Conservation (phyloP, 2,329 filamentous ascomycete genomes). For the Cadophora sp. region DNA sequence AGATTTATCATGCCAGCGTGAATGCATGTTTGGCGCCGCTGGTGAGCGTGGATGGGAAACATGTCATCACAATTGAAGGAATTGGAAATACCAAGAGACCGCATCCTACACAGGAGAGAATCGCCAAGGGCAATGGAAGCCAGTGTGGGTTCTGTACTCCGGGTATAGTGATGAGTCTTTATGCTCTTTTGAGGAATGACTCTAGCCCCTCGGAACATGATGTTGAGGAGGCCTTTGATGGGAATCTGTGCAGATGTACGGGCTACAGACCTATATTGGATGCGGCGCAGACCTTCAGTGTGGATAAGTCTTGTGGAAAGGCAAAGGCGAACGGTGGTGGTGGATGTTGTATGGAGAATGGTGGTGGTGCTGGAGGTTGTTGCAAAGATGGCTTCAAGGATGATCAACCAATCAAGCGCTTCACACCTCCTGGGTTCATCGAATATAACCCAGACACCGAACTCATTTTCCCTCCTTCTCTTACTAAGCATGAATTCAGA, state of each 20-base stretch:
- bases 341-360: constrained; percentile 76
- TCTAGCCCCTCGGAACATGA: constrained; percentile 78
- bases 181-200: constrained; percentile 89
- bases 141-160: constrained; percentile 96
- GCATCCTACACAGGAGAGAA: constrained; percentile 88
- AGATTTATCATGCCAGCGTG: constrained; percentile 94
- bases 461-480: constrained; percentile 87
- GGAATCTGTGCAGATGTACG: constrained; percentile 92
- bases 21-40: constrained; percentile 95
- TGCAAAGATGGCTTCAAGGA: constrained; percentile 68
- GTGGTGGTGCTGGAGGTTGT: constrained; percentile 60
- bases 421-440: constrained; percentile 90
- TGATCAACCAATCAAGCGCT: constrained; percentile 66
- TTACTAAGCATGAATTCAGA: constrained; percentile 83
- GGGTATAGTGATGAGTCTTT: constrained; percentile 97
- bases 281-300: constrained; percentile 86
- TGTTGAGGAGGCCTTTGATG: constrained; percentile 95
- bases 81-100: constrained; percentile 88
- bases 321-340: constrained; percentile 56
- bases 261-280: constrained; percentile 94
- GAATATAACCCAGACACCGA: constrained; percentile 94
- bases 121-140: constrained; percentile 89
- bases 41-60: constrained; percentile 93
- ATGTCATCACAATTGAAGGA: constrained; percentile 97
- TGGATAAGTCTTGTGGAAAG: constrained; percentile 55